A percentile compares a stretch with the other conserved stretches of the same genome.
Evolutionary conservation across 2,329 filamentous ascomycete species (phyloP).

Genomic region (Tolypocladium ovalisporum): DNA sequence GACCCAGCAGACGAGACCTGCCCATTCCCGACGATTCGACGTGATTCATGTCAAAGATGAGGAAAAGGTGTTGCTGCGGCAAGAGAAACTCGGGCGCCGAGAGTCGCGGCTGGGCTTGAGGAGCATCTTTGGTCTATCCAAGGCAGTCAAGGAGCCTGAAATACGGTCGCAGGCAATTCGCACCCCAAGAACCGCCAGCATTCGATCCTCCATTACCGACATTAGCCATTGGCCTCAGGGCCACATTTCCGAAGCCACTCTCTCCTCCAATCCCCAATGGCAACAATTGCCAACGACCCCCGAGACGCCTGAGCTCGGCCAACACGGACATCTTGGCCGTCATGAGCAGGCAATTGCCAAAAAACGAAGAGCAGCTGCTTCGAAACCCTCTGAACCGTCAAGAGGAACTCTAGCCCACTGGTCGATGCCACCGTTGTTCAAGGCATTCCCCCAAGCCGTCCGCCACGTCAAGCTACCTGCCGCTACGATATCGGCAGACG

Average conservation of each 20-base stretch:
- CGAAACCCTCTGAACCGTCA: conserved; percentile 8
- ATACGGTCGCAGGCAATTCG: conserved; percentile 17
- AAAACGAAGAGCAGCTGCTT: conserved; percentile 3
- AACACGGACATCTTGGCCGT: conserved; percentile 4
- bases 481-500: conserved; percentile 57
- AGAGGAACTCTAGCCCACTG: conserved; percentile 34
- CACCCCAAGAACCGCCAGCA: conserved; percentile 21
- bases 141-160: conserved; percentile 22
- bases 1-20: neutral
- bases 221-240: conserved; percentile 31
- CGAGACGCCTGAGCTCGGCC: conserved; percentile 5
- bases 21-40: neutral
- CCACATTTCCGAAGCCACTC: conserved; percentile 7
- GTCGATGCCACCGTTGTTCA: conserved; percentile 69
- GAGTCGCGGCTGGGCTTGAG: conserved; percentile 42
- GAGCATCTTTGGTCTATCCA: conserved; percentile 38
- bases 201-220: conserved; percentile 35
- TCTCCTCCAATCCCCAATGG: conserved; percentile 20
- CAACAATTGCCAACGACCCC: conserved; percentile 18
- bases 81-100: conserved; percentile 30
- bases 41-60: neutral
- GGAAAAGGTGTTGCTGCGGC: neutral
- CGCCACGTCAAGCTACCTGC: conserved; percentile 63
- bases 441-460: conserved; percentile 75
- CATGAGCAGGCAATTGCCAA: conserved; percentile 4